Percentiles rank a stretch among this genome's conserved stretches.
These are phyloP conservation scores for Gaeumannomyces sp. DNA, from an alignment of 2,329 filamentous ascomycete species.

Conservation along the genomic window DNA sequence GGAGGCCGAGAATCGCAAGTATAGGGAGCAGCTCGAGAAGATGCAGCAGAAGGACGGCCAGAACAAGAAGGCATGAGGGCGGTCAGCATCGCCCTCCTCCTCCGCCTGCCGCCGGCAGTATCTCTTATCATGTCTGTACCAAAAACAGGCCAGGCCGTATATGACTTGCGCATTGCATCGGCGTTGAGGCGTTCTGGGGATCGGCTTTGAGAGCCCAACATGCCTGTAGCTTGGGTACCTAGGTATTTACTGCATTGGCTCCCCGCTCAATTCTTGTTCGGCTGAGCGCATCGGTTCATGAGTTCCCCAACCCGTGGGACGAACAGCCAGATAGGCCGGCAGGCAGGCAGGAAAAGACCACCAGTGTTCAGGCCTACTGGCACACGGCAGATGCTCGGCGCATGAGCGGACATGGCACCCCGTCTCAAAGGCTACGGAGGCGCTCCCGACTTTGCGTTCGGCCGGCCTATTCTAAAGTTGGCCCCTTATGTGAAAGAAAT, in stretches of 20 bases:
- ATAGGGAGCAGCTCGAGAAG: slow-evolving; percentile 29
- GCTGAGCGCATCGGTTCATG: neutral
- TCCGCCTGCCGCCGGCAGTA: neutral
- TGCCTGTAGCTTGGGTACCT: neutral
- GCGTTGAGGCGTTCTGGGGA: neutral
- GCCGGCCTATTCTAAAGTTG: neutral
- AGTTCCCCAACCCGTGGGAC: neutral
- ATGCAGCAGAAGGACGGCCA: slow-evolving; percentile 15
- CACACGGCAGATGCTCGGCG: neutral
- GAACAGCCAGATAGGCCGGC: neutral
- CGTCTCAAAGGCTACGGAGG: too few relatives aligned
- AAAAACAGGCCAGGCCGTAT: neutral
- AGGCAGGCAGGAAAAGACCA: neutral
- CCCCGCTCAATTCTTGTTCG: neutral
- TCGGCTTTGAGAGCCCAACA: neutral
- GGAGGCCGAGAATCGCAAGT: slow-evolving; percentile 59
- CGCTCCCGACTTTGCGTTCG: neutral
- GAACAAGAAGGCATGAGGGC: slow-evolving; percentile 1
- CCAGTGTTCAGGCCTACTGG: too few relatives aligned
- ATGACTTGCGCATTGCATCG: neutral
- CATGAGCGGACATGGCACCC: neutral
- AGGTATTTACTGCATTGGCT: neutral
- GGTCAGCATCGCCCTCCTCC: neutral
- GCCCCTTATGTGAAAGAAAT: too few relatives aligned
- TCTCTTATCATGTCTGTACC: neutral